A percentile compares a stretch with the other conserved stretches of the same genome.
These are phyloP conservation scores for Moesziomyces sp. DNA, from an alignment of 1,284 basidiomycete species.

Conservation along the genomic window DNA sequence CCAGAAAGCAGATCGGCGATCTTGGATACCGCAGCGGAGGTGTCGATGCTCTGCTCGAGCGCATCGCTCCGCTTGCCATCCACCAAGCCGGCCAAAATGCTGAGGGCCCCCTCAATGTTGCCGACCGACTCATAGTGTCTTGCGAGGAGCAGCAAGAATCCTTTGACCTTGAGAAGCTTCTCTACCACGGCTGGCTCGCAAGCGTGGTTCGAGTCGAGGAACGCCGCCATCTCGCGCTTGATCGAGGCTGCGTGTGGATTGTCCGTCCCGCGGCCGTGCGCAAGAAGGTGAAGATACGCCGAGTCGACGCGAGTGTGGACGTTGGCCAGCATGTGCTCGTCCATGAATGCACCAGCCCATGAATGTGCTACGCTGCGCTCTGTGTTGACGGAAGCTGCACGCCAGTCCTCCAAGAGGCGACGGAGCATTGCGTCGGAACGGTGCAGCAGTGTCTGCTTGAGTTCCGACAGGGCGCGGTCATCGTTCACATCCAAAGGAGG, in stretches of 20 bases:
- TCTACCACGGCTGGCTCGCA: conserved; percentile 36
- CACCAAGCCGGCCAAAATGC: conserved; percentile 40
- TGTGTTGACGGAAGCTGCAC: conserved; percentile 8
- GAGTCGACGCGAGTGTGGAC: conserved; percentile 33
- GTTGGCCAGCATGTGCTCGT: conserved; percentile 31
- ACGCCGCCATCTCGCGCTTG: conserved; percentile 20
- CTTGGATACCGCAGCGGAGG: conserved; percentile 13
- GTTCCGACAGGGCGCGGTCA: conserved; percentile 15
- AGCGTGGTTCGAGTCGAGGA: conserved; percentile 27
- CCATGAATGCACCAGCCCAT: conserved; percentile 39
- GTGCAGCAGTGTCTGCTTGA: conserved; percentile 18
- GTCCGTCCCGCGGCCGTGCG: conserved; percentile 6
- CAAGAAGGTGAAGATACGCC: conserved; percentile 23
- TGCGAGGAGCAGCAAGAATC: conserved; percentile 24
- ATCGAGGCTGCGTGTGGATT: conserved; percentile 1
- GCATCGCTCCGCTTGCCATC: conserved; percentile 46
- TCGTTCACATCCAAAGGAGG: conserved; percentile 33
- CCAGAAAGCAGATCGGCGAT: conserved; percentile 30
- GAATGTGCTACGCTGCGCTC: not conserved
- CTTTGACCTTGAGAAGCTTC: conserved; percentile 13
- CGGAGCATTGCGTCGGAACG: conserved; percentile 47
- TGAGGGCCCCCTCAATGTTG: conserved; percentile 30
- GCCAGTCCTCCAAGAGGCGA: conserved; percentile 24
- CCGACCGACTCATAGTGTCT: conserved; percentile 26
- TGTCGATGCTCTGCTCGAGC: conserved; percentile 7